Evolutionary conservation across 1,139 yeast genomes (phyloP).

Genomic region (Candida smagusa): DNA sequence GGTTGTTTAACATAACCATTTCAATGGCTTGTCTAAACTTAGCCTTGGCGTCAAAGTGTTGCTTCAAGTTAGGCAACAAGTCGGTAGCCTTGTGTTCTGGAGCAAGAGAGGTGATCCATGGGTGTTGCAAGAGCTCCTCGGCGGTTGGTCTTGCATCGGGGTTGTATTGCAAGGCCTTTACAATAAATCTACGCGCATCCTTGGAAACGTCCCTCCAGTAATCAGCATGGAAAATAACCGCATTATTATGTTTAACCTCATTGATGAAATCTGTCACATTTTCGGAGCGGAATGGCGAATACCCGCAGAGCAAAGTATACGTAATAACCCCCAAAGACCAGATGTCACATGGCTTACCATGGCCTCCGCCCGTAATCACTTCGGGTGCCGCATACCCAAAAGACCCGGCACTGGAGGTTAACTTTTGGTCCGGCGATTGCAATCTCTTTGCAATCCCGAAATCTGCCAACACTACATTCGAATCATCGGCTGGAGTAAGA

Average conservation of each 20-base stretch:
- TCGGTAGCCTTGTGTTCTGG: constrained; percentile 51
- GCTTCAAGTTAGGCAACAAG: constrained; percentile 62
- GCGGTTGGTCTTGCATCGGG: constrained; percentile 71
- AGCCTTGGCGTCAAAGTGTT: constrained; percentile 79
- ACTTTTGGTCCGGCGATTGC: constrained; percentile 55
- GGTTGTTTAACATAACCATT: constrained; percentile 70
- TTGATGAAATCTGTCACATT: constrained; percentile 74
- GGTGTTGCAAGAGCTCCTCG: constrained; percentile 55
- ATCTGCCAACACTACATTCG: constrained; percentile 81
- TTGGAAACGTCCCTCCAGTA: constrained; percentile 80
- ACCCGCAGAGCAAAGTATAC: constrained; percentile 86
- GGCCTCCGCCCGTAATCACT: constrained; percentile 71
- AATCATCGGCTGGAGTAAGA: constrained; percentile 47
- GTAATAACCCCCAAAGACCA: constrained; percentile 94
- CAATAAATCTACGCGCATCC: constrained; percentile 73
- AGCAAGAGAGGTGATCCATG: constrained; percentile 62
- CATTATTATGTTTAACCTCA: constrained; percentile 67
- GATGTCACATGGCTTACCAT: constrained; percentile 84
- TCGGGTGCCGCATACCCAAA: constrained; percentile 96
- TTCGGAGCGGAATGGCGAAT: constrained; percentile 88
- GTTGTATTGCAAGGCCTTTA: constrained; percentile 59
- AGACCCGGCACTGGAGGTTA: constrained; percentile 82
- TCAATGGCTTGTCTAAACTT: constrained; percentile 86
- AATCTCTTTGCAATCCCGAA: constrained; percentile 87
- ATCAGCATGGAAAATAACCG: constrained; percentile 79